A percentile compares a stretch with the other conserved stretches of the same genome.
Conservation (phyloP, 768 basidiomycete species). For the Amanita molliuscula region DNA sequence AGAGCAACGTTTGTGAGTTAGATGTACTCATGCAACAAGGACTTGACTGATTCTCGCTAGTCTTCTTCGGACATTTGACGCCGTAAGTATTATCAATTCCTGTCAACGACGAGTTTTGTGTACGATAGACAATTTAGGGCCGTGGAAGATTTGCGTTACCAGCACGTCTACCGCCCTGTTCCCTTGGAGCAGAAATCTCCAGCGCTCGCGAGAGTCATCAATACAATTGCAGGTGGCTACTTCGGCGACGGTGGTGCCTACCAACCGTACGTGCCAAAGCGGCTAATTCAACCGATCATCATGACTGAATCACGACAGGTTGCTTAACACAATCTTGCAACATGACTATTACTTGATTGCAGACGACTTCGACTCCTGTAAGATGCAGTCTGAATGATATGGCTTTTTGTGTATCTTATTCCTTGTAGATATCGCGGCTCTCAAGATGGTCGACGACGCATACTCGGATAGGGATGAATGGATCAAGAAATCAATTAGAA, state of each 20-base stretch:
- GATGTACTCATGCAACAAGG: background rate
- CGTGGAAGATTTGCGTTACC: slow-evolving; percentile 79
- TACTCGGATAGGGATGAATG: slow-evolving; percentile 79
- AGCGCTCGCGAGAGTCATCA: slow-evolving; percentile 67
- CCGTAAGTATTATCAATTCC: slow-evolving; percentile 27
- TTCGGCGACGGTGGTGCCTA: slow-evolving; percentile 81
- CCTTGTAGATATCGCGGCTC: slow-evolving; percentile 64
- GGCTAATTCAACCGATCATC: slow-evolving; percentile 15
- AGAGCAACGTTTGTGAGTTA: slow-evolving; percentile 83
- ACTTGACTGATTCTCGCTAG: slow-evolving; percentile 22
- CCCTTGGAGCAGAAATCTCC: slow-evolving; percentile 80
- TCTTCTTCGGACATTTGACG: slow-evolving; percentile 87
- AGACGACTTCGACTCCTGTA: slow-evolving; percentile 93
- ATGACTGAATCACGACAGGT: slow-evolving; percentile 21
- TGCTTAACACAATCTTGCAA: slow-evolving; percentile 68
- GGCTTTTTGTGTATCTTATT: background rate
- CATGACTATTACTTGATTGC: slow-evolving; percentile 74
- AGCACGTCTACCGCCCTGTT: slow-evolving; percentile 75
- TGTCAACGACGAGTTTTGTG: background rate
- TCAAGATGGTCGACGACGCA: slow-evolving; percentile 81
- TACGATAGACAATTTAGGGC: slow-evolving; percentile 23
- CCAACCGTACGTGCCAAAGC: slow-evolving; percentile 54
- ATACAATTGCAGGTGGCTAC: slow-evolving; percentile 62
- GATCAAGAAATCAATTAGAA: slow-evolving; percentile 85
- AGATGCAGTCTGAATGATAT: slow-evolving; percentile 14